Base-by-base conservation (phyloP, 2,329 filamentous ascomycete species). In the Colletotrichum tamarilloi region DNA sequence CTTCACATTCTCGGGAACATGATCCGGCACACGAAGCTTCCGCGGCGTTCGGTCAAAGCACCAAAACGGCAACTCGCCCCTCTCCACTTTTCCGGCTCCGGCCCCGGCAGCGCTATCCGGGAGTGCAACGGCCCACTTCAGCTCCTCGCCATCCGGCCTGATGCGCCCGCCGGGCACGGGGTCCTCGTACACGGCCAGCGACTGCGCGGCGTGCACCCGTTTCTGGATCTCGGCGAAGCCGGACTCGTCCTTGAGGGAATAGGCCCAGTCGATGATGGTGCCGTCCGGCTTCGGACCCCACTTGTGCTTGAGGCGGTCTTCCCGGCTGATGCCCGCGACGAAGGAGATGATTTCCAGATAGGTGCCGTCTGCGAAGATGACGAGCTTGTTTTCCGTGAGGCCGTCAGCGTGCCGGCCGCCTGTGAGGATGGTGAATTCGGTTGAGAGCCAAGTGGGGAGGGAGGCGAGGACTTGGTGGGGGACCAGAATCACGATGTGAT, bases 281-380 rank as follows among this genome's bases (percentile, higher is more conserved):
- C 89, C 88, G 38, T 86, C 85, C 0, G 80, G 75, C 11, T 88
- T 85, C 0, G 80, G 72, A 1, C 88, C 90, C 92, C 91, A 94
- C 77, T 88, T 88, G 77, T 93, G 91, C 1, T 81, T 80, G 6
- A 77, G 77, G 4, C 87, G 84, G 11, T 80, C 85, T 24, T 87
- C 79, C 8, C 32, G 52, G 53, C 62, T 16, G 52, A 68, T 38
- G n/a, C 38, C 59, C 16, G 26, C 38, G 62, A 89, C 82, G 78
- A 93, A 93, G 52, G 90, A 87, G 73, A 93, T 91, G 63, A 93
- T 82, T 78, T 94, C 92, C 66, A 94, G 83, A 81, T 93, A 93
- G 26, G 87, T 87, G 35, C 92, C 92, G 76, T 93, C 91, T 30
- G 84, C 77, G 72, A 94, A 88, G 16, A 92, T 81, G 24, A 93